phyloP scores from a whole-genome alignment of 805 yeast genomes.

The Cyberlindnera bimundalis region DNA sequence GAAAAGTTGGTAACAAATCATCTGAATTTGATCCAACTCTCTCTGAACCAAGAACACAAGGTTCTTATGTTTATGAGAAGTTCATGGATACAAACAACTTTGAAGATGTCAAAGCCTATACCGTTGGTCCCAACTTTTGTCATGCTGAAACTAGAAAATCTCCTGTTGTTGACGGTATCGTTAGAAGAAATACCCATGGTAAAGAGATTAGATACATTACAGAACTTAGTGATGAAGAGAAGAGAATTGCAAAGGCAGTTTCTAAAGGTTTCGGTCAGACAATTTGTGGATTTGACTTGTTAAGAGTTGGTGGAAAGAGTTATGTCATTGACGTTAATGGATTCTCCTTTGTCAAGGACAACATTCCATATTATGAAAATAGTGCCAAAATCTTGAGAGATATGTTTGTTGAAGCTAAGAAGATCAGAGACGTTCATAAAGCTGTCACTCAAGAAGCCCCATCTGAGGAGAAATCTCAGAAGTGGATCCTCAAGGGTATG shows the following conservation, averaged over 20 bases:
- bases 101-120: conserved; percentile 97
- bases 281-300: conserved; percentile 93
- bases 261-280: conserved; percentile 81
- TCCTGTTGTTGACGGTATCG: conserved; percentile 99
- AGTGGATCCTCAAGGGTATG: conserved; percentile 95
- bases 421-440: conserved; percentile 39
- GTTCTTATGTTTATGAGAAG: conserved; percentile 87
- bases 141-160: conserved; percentile 98
- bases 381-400: conserved; percentile 76
- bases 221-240: conserved; percentile 70
- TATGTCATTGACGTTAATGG: conserved; percentile 98
- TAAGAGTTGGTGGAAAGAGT: conserved; percentile 83
- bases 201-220: conserved; percentile 93
- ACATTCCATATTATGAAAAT: conserved; percentile 75
- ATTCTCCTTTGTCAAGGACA: conserved; percentile 95
- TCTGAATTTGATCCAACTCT: conserved; percentile 91
- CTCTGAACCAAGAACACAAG: conserved; percentile 73
- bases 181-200: conserved; percentile 94
- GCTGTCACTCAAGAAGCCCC: conserved; percentile 34
- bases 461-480: conserved; percentile 51
- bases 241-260: conserved; percentile 74
- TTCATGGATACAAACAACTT: conserved; percentile 98
- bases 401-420: conserved; percentile 64
- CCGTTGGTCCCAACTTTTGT: conserved; percentile 87
- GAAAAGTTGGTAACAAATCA: conserved; percentile 95